Base-by-base conservation (phyloP, 768 basidiomycete species). In the Rhodotorula babjevae region DNA sequence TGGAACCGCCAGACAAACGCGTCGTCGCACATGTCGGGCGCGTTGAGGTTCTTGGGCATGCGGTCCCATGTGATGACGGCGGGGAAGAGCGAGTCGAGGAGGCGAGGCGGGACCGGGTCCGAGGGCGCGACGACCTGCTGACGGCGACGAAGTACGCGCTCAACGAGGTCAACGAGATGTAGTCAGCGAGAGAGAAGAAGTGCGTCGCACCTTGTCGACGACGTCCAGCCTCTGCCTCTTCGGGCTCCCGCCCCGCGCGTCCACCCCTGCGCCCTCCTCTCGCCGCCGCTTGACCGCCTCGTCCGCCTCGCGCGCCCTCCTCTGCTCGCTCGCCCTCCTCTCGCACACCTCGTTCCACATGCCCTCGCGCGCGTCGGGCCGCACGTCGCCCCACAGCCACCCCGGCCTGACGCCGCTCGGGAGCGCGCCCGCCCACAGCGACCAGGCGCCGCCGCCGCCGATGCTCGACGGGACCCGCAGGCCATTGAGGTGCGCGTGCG, bases 381-480 rank as follows among this genome's bases (percentile, higher is more conserved):
- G 18, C 12, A 65, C 63, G 31, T 56, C 55, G 8, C 63, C 63
- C 63, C 63, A 65, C 29, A 29, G n/a, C 63, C 63, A 65, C 53
- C 19, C 1, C 23, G 42, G 63, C 53, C 14, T 1, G 4, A 36
- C 8, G 19, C 23, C 52, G 52, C 25, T 9, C 53, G 53, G n/a
- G 9, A 15, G 7, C 4, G 63, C n/a, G 2, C 14, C 33, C 10
- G 44, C 42, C 27, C 19, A 11, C 42, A 46, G 40, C n/a, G 7
- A 10, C 2, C 7, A 18, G 10, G 3, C 33, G 10, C 19, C n/a
- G 18, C 53, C 29, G 42, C 29, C n/a, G 42, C 42, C 53, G 36
- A 36, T 36, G 36, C 36, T 36, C 16, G 23, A 11, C 23, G 12
- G 4, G 25, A 56, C n/a, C 10, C 42, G 8, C 16, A 65, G 53